Evolutionary conservation across 2,329 filamentous ascomycete species (phyloP).

Genomic region (Pseudophaeomoniella oleicola): DNA sequence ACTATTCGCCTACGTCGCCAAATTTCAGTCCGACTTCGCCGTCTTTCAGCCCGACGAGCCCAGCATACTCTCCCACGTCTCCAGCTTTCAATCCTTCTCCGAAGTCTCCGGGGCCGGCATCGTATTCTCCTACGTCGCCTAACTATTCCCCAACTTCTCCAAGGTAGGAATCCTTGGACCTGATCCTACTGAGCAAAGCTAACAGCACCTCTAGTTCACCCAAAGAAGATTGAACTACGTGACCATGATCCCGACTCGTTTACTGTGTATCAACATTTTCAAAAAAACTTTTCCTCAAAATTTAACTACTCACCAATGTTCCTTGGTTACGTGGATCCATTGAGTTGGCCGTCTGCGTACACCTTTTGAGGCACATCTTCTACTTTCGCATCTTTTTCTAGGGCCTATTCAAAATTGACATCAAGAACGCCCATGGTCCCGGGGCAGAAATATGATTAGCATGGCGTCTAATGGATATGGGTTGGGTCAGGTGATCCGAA

Average conservation of each 20-base stretch:
- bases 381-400: background rate
- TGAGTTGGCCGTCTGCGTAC: conserved; percentile 13
- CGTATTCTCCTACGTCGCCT: conserved; percentile 33
- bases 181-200: background rate
- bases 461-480: background rate
- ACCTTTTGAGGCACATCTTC: background rate
- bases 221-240: conserved; percentile 12
- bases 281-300: conserved; percentile 4
- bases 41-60: conserved; percentile 41
- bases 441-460: background rate
- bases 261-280: conserved; percentile 10
- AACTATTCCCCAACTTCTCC: conserved; percentile 36
- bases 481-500: background rate
- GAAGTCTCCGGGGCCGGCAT: conserved; percentile 22
- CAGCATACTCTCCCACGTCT: conserved; percentile 41
- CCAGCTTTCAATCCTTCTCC: conserved; percentile 26
- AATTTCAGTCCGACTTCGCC: conserved; percentile 47
- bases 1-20: conserved; percentile 43
- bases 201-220: conserved; percentile 6
- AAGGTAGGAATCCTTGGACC: conserved; percentile 22
- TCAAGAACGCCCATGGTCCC: background rate
- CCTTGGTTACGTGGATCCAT: conserved; percentile 12
- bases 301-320: conserved; percentile 2
- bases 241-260: too few species aligned
- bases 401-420: background rate